Conservation (phyloP, 805 yeast genomes). For the Metschnikowia shivogae region DNA sequence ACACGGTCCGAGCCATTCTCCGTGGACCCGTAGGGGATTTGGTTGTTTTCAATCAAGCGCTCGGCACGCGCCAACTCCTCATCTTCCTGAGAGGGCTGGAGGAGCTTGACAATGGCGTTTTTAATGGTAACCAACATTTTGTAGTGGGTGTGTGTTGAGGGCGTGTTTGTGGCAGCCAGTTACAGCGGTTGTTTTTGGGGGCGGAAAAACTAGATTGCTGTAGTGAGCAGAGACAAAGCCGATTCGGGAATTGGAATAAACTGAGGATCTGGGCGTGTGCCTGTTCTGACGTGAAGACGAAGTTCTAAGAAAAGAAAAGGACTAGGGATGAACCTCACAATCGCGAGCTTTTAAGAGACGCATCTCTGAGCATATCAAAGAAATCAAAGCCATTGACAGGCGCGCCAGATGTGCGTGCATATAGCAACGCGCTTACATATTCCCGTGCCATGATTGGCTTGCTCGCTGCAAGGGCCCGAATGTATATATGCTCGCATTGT, state of each 20-base stretch:
- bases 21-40: constrained; percentile 37
- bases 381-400: constrained; percentile 2
- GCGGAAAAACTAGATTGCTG: not conserved
- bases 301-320: not conserved
- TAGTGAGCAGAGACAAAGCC: constrained; percentile 1
- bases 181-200: not conserved
- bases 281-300: too few species aligned
- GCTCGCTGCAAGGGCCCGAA: too few species aligned
- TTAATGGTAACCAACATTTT: constrained; percentile 24
- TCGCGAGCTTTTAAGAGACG: constrained; percentile 4
- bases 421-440: not conserved
- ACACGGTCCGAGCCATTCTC: constrained; percentile 26
- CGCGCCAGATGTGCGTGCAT: not conserved
- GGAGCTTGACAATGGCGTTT: constrained; percentile 29
- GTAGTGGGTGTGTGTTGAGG: not conserved
- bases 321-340: constrained; percentile 1
- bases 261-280: not conserved
- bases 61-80: constrained; percentile 31
- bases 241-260: not conserved
- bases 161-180: constrained; percentile 2
- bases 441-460: not conserved
- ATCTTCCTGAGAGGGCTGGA: constrained; percentile 19
- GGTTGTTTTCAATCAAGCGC: constrained; percentile 29
- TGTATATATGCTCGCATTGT: too few species aligned
- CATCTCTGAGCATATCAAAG: constrained; percentile 2